Percentiles rank a stretch among this genome's conserved stretches.
phyloP scores from a whole-genome alignment of 2,329 filamentous ascomycete genomes.

The Blastomyces gilchristii region DNA sequence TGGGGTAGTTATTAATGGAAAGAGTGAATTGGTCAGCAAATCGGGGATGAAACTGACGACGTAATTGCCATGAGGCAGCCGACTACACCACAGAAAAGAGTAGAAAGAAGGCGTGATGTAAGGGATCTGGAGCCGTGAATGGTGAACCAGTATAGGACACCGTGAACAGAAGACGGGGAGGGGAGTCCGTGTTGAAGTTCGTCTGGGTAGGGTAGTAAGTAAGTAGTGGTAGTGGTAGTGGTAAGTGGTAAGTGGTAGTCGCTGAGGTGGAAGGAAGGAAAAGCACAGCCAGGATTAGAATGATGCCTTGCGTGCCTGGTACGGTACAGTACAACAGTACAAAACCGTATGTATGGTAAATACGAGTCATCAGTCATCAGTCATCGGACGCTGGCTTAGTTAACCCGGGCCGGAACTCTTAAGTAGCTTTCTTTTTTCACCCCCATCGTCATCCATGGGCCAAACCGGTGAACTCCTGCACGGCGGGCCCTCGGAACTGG shows the following conservation, averaged over 20 bases:
- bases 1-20: not conserved
- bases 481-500: too few relatives aligned
- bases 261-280: not conserved
- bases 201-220: not conserved
- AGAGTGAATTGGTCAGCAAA: constrained; percentile 7
- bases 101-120: not conserved
- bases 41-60: not conserved
- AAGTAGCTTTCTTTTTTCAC: too few relatives aligned
- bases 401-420: too few relatives aligned
- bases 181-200: not conserved
- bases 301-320: too few relatives aligned
- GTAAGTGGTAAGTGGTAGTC: not conserved
- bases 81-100: not conserved
- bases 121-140: not conserved
- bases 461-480: not conserved
- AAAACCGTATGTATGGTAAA: too few relatives aligned
- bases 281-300: not conserved
- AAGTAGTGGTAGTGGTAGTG: not conserved
- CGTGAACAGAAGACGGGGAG: not conserved
- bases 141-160: not conserved
- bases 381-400: too few relatives aligned
- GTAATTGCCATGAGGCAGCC: not conserved
- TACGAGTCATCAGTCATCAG: too few relatives aligned
- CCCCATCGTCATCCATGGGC: not conserved
- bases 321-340: too few relatives aligned